These are phyloP conservation scores for Coffea canephora DNA, from an alignment of 257 asterid species.

Conservation along the genomic window DNA sequence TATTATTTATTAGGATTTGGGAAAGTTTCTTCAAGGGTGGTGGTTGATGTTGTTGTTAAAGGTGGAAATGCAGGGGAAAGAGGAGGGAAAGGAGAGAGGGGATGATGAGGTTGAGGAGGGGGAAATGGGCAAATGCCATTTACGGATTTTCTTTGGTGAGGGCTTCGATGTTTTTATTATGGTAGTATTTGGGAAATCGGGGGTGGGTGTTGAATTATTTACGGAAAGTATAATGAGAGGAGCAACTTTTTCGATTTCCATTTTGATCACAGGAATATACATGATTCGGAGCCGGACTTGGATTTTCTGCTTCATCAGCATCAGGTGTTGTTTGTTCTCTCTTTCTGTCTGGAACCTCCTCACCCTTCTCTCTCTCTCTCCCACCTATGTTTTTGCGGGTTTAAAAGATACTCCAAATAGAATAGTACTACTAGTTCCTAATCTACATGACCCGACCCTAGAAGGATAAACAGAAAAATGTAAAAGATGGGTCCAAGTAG, in stretches of 20 bases:
- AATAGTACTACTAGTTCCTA: too few relatives aligned
- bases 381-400: too few relatives aligned
- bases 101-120: neutral
- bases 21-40: neutral
- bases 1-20: neutral
- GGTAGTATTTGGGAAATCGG: neutral
- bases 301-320: neutral
- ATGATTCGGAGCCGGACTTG: neutral
- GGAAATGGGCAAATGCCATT: constrained; percentile 18
- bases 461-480: too few relatives aligned
- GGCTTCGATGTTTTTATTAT: neutral
- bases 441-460: too few relatives aligned
- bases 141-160: neutral
- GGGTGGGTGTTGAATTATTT: neutral
- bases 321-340: too few relatives aligned
- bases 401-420: too few relatives aligned
- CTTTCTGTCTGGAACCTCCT: too few relatives aligned
- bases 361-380: too few relatives aligned
- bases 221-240: constrained; percentile 9
- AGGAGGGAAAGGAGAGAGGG: neutral
- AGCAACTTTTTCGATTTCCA: neutral
- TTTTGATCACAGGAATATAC: neutral
- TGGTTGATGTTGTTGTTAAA: neutral
- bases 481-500: too few relatives aligned
- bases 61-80: neutral